Evolutionary conservation across 768 basidiomycete genomes (phyloP), one percentile per base, ranked within the genome.

Genomic region (Mycena vitilis): DNA sequence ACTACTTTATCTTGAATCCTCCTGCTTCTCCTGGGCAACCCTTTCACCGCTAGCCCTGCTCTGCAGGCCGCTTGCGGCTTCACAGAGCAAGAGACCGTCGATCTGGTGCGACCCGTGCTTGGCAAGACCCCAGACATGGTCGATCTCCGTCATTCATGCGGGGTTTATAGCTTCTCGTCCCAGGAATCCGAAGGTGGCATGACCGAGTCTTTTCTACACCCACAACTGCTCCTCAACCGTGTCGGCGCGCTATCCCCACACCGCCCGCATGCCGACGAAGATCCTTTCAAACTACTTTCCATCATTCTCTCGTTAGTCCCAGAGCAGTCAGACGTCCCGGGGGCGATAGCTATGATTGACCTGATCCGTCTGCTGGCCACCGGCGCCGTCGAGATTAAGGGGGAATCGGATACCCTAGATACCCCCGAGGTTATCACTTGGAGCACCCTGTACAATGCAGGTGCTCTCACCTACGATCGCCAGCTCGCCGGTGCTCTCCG

Each of bases 361-460:
- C n/a, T 70, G 23, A 66, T 70, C 18, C 55, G 60, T 8, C 38
- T 70, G 30, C 58, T 70, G 25, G 63, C 68, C 48, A 30, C 65
- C 1, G 60, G 64, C 15, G 25, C 36, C 18, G 56, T 65, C 7
- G 48, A 65, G 18, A 30, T 57, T 23, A 37, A 36, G 4, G n/a
- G n/a, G 9, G 15, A 55, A 22, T 4, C 42, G 2, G 48, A 57
- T n/a, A 23, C 42, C 5, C 22, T 38, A 13, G 18, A 53, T 30
- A 51, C 48, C 16, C 38, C 58, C 10, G 60, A 54, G 40, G 52
- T 37, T 11, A 23, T 63, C 34, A 62, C 38, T 6, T 70, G 69
- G 69, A 59, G n/a, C 38, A 23, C 30, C 16, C 51, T 70, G 1
- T 60, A 60, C 45, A 34, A 60, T 18, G 38, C 58, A 7, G 68